These are phyloP conservation scores for Solanum hybrid DNA, from an alignment of 305 asterid genomes.

Conservation along the genomic window DNA sequence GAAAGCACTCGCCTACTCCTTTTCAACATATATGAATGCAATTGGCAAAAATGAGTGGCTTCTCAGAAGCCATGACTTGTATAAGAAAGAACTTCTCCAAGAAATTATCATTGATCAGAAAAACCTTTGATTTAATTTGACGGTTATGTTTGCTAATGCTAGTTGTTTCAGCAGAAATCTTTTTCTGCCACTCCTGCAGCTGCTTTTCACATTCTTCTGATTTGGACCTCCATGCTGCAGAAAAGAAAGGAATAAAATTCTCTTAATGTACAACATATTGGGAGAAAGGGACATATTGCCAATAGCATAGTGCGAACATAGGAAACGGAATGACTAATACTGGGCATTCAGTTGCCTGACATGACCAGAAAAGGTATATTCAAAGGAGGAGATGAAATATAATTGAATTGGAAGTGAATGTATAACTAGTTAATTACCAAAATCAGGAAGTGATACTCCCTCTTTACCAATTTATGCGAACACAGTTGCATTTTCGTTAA, in stretches of 20 bases:
- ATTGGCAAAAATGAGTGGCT: not conserved
- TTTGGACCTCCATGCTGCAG: constrained; percentile 66
- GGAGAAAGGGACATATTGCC: not conserved
- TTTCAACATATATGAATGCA: not conserved
- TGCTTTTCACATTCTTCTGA: constrained; percentile 81
- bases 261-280: not conserved
- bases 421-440: not conserved
- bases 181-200: constrained; percentile 75
- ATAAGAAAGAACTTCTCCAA: not conserved
- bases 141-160: constrained; percentile 83
- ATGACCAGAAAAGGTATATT: not conserved
- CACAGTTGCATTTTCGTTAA: not conserved
- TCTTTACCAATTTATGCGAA: not conserved
- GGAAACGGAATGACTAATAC: not conserved
- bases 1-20: not conserved
- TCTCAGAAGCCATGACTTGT: not conserved
- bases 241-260: constrained; percentile 49
- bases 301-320: not conserved
- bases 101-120: not conserved
- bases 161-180: constrained; percentile 85
- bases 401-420: not conserved
- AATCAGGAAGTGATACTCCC: not conserved
- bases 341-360: not conserved
- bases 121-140: constrained; percentile 83
- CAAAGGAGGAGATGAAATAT: not conserved